Conservation (phyloP, 257 asterid genomes). For the Solanum ahanhuiri region DNA sequence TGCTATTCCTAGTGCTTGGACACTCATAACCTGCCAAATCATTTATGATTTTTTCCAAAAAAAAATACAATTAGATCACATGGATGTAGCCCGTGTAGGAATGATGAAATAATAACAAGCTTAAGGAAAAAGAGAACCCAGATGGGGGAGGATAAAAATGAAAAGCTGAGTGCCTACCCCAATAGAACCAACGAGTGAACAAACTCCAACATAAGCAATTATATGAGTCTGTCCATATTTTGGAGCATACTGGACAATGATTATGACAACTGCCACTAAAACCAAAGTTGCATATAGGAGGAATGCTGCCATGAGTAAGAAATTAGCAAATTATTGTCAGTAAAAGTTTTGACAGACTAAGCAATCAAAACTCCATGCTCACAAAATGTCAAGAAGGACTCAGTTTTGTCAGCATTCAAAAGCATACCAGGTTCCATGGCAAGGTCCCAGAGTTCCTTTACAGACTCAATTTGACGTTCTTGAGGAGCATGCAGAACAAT, state of each 20-base stretch:
- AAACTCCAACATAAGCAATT: constrained; percentile 29
- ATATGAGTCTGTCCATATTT: constrained; percentile 31
- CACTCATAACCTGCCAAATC: constrained; percentile 37
- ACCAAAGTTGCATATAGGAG: constrained; percentile 22
- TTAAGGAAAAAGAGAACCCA: neutral
- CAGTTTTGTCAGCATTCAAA: neutral
- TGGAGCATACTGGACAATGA: constrained; percentile 21
- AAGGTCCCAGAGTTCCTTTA: constrained; percentile 35
- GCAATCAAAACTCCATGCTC: neutral
- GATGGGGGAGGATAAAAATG: neutral
- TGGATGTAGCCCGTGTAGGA: neutral
- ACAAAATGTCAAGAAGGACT: neutral
- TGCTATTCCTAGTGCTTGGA: constrained; percentile 42
- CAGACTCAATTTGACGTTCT: constrained; percentile 35
- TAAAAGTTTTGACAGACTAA: neutral
- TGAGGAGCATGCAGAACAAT: constrained; percentile 38
- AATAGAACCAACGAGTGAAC: constrained; percentile 33
- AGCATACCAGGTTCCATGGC: constrained; percentile 35
- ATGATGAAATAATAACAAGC: neutral
- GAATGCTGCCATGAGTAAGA: constrained; percentile 17
- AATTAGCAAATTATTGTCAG: neutral
- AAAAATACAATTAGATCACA: neutral
- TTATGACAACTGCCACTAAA: constrained; percentile 13
- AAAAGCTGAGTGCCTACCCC: constrained; percentile 12
- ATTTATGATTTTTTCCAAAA: neutral